Evolutionary conservation across 768 basidiomycete genomes (phyloP), one percentile per base, ranked within the genome.

Genomic region (Galerina sulciceps): DNA sequence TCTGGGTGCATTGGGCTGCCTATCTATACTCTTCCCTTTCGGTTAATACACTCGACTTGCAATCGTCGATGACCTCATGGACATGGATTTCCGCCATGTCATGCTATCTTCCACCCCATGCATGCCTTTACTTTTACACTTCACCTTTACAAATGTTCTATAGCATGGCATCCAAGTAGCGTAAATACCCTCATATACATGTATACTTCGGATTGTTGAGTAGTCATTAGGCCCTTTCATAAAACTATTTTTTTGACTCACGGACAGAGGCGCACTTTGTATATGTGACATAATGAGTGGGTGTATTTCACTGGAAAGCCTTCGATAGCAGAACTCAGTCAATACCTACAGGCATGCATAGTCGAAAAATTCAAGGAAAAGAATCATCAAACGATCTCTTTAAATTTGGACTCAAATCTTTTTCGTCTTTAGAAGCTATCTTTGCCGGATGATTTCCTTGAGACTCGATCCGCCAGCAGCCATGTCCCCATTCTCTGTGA

Each of bases 151-250:
- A 56, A 35, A 23, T 56, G 31, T 15, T 58, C 38, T 43, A 40
- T 47, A 43, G 57, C 56, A 41, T 62, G 59, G 53, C 56, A 26
- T 60, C 58, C 55, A 59, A 61, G 65, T 67, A 67, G 55, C 55
- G 57, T 67, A 67, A 61, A 64, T 64, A 64, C 63, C 63, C 63
- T 53, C 64, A 60, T 66, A 61, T 64, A 60, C 60, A 65, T 59
- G 55, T 62, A 59, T 59, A 62, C 63, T 64, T 62, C 42, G 65
- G 65, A 67, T 64, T 50, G 43, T 56, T 38, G 34, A 47, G 46
- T 56, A 56, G 23, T 56, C 38, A 45, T 54, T 40, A 34, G 47
- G 43, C 46, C n/a, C 47, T 49, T 10, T 49, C 50, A 54, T 50
- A 48, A 11, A 59, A n/a, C 23, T 48, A 49, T 31, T 59, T 55